Percentiles rank a stretch among this genome's conserved stretches.
Evolutionary conservation across 1,284 basidiomycete species (phyloP).

Genomic region (Gymnopus androsaceus): DNA sequence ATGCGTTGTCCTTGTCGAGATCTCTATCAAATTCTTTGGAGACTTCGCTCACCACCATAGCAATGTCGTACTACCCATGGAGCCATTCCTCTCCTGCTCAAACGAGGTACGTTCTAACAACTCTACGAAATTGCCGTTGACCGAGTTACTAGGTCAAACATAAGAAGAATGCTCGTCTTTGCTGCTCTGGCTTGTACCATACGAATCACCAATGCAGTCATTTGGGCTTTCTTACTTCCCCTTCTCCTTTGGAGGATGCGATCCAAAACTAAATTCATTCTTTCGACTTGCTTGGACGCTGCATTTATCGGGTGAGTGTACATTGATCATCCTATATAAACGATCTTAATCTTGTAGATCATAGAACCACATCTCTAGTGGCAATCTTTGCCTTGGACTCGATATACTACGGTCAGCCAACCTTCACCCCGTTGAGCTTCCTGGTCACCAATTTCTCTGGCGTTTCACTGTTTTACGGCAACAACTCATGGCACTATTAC

Average conservation of each 20-base stretch:
- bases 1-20: slow-evolving; percentile 81
- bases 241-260: slow-evolving; percentile 54
- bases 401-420: slow-evolving; percentile 65
- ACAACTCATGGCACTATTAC: slow-evolving; percentile 87
- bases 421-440: slow-evolving; percentile 84
- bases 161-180: slow-evolving; percentile 38
- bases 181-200: slow-evolving; percentile 80
- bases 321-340: neutral
- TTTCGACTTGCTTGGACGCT: slow-evolving; percentile 39
- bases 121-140: neutral
- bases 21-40: slow-evolving; percentile 94
- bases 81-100: slow-evolving; percentile 31
- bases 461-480: slow-evolving; percentile 94
- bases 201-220: slow-evolving; percentile 83
- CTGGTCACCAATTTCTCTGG: slow-evolving; percentile 77
- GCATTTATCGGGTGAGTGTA: slow-evolving; percentile 45
- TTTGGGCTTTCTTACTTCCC: slow-evolving; percentile 77
- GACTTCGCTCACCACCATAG: slow-evolving; percentile 80
- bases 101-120: neutral
- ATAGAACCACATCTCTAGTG: slow-evolving; percentile 41
- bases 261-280: slow-evolving; percentile 30
- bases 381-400: slow-evolving; percentile 61
- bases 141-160: slow-evolving; percentile 5
- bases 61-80: slow-evolving; percentile 83
- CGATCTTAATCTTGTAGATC: neutral